These are phyloP conservation scores for Vigna angularis DNA, from an alignment of 306 rosid species.

Conservation along the genomic window DNA sequence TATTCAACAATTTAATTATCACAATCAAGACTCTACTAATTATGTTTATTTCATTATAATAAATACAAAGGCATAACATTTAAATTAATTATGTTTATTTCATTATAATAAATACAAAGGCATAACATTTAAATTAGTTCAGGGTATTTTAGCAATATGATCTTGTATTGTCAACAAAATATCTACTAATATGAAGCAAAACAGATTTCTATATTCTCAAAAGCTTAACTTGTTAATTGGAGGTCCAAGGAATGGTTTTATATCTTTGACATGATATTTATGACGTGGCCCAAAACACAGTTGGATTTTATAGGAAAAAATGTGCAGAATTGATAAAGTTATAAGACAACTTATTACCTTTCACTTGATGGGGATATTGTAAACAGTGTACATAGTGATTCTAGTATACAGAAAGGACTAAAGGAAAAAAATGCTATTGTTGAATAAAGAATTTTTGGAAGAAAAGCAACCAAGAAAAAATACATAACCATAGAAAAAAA, in stretches of 20 bases:
- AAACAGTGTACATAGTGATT: conserved; percentile 42
- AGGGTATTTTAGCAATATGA: too few species aligned
- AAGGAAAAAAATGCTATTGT: conserved; percentile 59
- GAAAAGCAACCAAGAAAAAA: conserved; percentile 76
- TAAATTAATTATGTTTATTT: too few species aligned
- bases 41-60: too few species aligned
- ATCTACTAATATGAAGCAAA: too few species aligned
- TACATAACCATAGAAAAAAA: too few species aligned
- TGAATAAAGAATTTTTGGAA: conserved; percentile 69
- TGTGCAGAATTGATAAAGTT: neutral
- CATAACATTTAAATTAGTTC: too few species aligned
- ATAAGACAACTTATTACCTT: neutral
- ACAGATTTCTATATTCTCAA: neutral
- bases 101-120: too few species aligned
- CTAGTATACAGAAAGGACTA: conserved; percentile 49
- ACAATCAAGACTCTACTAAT: too few species aligned
- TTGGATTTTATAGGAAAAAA: neutral
- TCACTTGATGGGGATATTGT: conserved; percentile 43
- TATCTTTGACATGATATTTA: neutral
- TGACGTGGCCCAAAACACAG: conserved; percentile 6
- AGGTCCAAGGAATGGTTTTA: neutral
- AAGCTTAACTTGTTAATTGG: neutral
- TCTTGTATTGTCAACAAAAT: too few species aligned
- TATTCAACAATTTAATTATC: too few species aligned
- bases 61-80: too few species aligned